Percentiles rank a stretch among this genome's conserved stretches.
phyloP scores from a whole-genome alignment of 2,329 filamentous ascomycete genomes.

The Allantophomopsis cytisporea region DNA sequence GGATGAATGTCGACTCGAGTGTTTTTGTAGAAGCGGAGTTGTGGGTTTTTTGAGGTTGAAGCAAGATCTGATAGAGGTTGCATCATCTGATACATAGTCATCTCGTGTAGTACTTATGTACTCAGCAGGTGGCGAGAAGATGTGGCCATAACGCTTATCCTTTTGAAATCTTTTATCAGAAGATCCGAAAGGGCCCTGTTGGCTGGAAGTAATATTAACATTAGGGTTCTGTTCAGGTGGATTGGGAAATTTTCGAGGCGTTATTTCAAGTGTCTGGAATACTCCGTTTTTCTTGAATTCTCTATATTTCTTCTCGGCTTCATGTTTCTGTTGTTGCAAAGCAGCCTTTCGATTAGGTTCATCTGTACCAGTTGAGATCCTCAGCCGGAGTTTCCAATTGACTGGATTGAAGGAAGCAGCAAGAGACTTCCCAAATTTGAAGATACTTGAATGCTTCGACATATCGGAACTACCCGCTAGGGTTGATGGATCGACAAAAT shows the following conservation, averaged over 20 bases:
- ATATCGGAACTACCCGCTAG: conserved; percentile 13
- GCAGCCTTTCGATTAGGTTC: conserved; percentile 29
- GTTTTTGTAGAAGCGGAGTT: conserved; percentile 8
- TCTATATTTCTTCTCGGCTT: conserved; percentile 34
- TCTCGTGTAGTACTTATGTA: not conserved
- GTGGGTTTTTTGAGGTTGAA: conserved; percentile 13
- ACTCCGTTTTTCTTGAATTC: conserved; percentile 38
- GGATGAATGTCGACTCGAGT: conserved; percentile 13
- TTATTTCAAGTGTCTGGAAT: conserved; percentile 12
- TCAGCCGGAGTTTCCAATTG: conserved; percentile 27
- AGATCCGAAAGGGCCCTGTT: conserved; percentile 1
- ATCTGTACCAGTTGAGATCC: conserved; percentile 8
- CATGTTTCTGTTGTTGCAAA: conserved; percentile 24
- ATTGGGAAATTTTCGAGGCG: conserved; percentile 15
- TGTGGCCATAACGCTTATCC: conserved; percentile 13
- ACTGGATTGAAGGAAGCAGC: conserved; percentile 38
- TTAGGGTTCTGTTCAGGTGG: conserved; percentile 14
- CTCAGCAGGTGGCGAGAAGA: conserved; percentile 8
- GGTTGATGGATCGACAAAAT: conserved; percentile 7
- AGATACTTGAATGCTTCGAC: conserved; percentile 29
- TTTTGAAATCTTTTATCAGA: conserved; percentile 3
- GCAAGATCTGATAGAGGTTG: conserved; percentile 1
- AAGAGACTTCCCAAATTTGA: conserved; percentile 39
- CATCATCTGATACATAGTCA: conserved; percentile 7
- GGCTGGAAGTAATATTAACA: conserved; percentile 7